phyloP scores from a whole-genome alignment of 306 rosid species.

The Fragaria nilgerrensis region DNA sequence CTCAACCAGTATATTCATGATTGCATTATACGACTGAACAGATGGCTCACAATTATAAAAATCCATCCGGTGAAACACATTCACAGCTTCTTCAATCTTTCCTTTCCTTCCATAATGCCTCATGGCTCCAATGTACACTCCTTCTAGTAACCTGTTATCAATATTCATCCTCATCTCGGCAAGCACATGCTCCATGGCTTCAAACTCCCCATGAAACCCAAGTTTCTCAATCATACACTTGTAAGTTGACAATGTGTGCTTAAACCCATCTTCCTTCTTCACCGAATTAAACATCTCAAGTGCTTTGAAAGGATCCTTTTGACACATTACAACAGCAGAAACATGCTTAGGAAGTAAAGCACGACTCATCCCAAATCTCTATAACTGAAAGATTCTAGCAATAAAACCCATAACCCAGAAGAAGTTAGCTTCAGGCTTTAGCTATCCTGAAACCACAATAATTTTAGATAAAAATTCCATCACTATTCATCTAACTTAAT shows the following conservation, averaged over 20 bases:
- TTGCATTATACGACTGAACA: slow-evolving; percentile 66
- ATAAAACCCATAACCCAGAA: slow-evolving; percentile 17
- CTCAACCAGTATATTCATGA: slow-evolving; percentile 75
- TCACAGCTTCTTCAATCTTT: slow-evolving; percentile 74
- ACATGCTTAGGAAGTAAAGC: slow-evolving; percentile 74
- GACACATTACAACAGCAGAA: slow-evolving; percentile 55
- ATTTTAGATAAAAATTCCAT: not conserved
- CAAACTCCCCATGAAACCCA: slow-evolving; percentile 65
- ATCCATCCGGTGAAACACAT: slow-evolving; percentile 82
- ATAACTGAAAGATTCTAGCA: slow-evolving; percentile 5
- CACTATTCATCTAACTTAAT: not conserved
- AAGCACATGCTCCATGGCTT: slow-evolving; percentile 68
- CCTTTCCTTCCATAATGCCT: slow-evolving; percentile 74
- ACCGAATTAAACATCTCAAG: slow-evolving; percentile 70
- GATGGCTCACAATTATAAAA: slow-evolving; percentile 73
- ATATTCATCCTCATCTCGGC: slow-evolving; percentile 56
- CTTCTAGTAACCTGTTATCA: slow-evolving; percentile 56
- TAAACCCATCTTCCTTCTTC: slow-evolving; percentile 71
- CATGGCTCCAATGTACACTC: slow-evolving; percentile 71
- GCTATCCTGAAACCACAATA: not conserved
- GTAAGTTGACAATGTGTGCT: slow-evolving; percentile 64
- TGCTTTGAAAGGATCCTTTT: slow-evolving; percentile 73
- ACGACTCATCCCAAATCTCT: slow-evolving; percentile 43
- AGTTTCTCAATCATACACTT: slow-evolving; percentile 77
- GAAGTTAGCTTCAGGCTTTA: slow-evolving; percentile 1